phyloP scores from a whole-genome alignment of 106 monocot genomes.

The Allium sativum region DNA sequence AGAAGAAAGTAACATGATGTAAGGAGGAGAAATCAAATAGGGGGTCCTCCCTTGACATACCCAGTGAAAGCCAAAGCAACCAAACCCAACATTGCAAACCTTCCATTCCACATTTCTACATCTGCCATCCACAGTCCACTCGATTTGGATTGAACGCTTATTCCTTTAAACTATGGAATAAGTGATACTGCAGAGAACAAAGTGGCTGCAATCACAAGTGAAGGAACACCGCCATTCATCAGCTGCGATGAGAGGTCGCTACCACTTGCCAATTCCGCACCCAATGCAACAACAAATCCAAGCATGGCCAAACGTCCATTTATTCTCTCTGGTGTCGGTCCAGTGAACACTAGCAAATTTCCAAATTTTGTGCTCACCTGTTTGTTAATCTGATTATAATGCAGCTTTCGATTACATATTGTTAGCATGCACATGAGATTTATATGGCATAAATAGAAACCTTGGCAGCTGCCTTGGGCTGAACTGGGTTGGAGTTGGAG shows the following conservation, averaged over 20 bases:
- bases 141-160: conserved; percentile 26
- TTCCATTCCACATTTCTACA: conserved; percentile 63
- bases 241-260: conserved; percentile 37
- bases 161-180: conserved; percentile 50
- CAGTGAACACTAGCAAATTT: conserved; percentile 51
- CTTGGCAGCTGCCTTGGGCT: too few relatives aligned
- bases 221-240: conserved; percentile 32
- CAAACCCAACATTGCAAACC: conserved; percentile 66
- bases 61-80: conserved; percentile 63
- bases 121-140: conserved; percentile 31
- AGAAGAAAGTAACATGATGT: too few relatives aligned
- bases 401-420: too few relatives aligned
- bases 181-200: conserved; percentile 52
- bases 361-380: conserved; percentile 45
- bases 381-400: too few relatives aligned
- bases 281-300: conserved; percentile 53
- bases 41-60: conserved; percentile 54
- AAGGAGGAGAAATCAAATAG: too few relatives aligned
- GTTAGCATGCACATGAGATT: too few relatives aligned
- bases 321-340: conserved; percentile 70
- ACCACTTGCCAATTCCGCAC: conserved; percentile 35
- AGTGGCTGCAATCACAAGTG: conserved; percentile 26
- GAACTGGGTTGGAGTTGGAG: too few relatives aligned
- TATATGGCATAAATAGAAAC: too few relatives aligned
- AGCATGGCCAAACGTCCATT: conserved; percentile 77